phyloP scores from a whole-genome alignment of 2,329 filamentous ascomycete species.

The Neophaeococcomyces aloes region DNA sequence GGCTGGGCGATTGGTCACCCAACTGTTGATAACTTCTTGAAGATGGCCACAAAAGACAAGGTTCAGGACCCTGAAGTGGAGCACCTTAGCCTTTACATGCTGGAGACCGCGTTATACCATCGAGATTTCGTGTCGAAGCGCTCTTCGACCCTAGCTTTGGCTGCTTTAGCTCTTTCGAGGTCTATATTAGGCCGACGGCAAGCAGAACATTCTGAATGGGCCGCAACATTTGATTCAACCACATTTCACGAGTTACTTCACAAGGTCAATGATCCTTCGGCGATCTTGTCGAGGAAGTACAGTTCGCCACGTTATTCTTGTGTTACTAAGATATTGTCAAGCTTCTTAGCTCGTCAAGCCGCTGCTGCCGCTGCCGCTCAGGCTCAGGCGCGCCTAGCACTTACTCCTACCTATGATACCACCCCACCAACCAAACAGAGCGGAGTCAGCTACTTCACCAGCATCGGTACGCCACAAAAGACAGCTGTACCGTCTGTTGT shows the following conservation, averaged over 20 bases:
- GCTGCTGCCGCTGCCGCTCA: slow-evolving; percentile 36
- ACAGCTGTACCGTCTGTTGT: slow-evolving; percentile 15
- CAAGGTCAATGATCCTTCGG: slow-evolving; percentile 56
- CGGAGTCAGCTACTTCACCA: slow-evolving; percentile 17
- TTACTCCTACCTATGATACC: slow-evolving; percentile 20
- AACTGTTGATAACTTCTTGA: slow-evolving; percentile 86
- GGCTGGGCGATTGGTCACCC: slow-evolving; percentile 95
- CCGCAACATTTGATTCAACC: slow-evolving; percentile 41
- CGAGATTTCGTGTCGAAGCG: slow-evolving; percentile 90
- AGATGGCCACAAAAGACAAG: slow-evolving; percentile 69
- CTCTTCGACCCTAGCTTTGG: slow-evolving; percentile 81
- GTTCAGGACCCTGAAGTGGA: slow-evolving; percentile 76
- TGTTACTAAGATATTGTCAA: slow-evolving; percentile 54
- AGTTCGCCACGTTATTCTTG: slow-evolving; percentile 54
- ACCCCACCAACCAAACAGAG: slow-evolving; percentile 28
- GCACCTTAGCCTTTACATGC: slow-evolving; percentile 88
- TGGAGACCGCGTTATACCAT: slow-evolving; percentile 91
- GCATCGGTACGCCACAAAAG: slow-evolving; percentile 20
- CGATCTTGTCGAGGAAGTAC: slow-evolving; percentile 59
- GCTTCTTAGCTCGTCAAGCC: slow-evolving; percentile 55
- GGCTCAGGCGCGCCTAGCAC: slow-evolving; percentile 27
- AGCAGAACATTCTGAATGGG: slow-evolving; percentile 65
- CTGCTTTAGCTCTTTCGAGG: slow-evolving; percentile 73
- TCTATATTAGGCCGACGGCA: slow-evolving; percentile 76
- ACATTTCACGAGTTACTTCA: slow-evolving; percentile 53